A percentile compares a stretch with the other conserved stretches of the same genome.
These are phyloP conservation scores for Rhizoclosmatium sp. DNA, from an alignment of 192 early-diverging fungal genomes.

Conservation along the genomic window DNA sequence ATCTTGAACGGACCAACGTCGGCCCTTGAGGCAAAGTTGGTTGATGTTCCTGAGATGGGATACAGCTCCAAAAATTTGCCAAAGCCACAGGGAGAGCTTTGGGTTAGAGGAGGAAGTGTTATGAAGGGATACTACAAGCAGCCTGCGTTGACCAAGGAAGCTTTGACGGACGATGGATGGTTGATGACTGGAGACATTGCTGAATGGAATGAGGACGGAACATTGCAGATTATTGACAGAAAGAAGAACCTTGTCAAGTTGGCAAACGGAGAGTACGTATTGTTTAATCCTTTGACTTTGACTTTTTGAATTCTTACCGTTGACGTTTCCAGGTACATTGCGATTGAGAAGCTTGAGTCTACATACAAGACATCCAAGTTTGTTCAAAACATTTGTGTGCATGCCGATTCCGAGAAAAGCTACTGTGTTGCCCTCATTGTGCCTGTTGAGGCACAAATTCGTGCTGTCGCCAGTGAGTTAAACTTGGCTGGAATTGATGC, in stretches of 20 bases:
- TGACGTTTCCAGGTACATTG: slow-evolving; percentile 61
- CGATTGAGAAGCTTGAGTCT: slow-evolving; percentile 92
- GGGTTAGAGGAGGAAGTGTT: slow-evolving; percentile 80
- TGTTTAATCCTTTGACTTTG: too few relatives aligned
- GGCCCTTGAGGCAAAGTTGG: slow-evolving; percentile 77
- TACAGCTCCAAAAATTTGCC: slow-evolving; percentile 44
- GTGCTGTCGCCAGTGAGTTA: too few relatives aligned
- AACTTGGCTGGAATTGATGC: too few relatives aligned
- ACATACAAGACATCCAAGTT: slow-evolving; percentile 77
- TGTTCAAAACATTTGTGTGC: slow-evolving; percentile 71
- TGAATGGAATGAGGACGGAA: slow-evolving; percentile 80
- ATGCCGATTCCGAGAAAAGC: slow-evolving; percentile 70
- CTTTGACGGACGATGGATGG: slow-evolving; percentile 82
- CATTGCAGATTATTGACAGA: slow-evolving; percentile 86
- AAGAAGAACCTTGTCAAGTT: slow-evolving; percentile 95
- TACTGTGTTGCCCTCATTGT: slow-evolving; percentile 79
- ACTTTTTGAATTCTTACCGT: too few relatives aligned
- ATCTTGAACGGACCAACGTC: slow-evolving; percentile 63
- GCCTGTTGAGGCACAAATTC: slow-evolving; percentile 64
- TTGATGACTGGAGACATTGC: slow-evolving; percentile 90
- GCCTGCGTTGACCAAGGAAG: slow-evolving; percentile 67
- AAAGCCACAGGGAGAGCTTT: slow-evolving; percentile 78
- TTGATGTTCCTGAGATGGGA: slow-evolving; percentile 58
- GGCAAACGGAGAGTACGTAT: slow-evolving; percentile 73
- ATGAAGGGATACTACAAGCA: slow-evolving; percentile 83